phyloP scores from a whole-genome alignment of 2,329 filamentous ascomycete genomes.

The Phaeomoniella chlamydospora region DNA sequence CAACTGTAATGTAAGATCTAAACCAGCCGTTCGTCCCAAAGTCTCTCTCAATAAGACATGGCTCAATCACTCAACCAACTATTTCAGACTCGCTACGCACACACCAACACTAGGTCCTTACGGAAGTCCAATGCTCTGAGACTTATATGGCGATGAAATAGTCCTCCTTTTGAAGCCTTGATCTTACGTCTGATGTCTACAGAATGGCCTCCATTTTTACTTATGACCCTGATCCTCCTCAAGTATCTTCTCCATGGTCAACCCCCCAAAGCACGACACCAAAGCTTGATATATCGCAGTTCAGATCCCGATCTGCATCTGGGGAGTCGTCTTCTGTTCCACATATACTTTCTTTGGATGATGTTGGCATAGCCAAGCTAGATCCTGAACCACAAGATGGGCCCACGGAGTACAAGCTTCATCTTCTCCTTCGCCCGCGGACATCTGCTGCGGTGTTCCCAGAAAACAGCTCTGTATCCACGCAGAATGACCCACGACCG shows the following conservation, averaged over 20 bases:
- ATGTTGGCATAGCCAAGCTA: slow-evolving; percentile 52
- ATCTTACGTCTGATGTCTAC: neutral
- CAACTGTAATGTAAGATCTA: too few species aligned
- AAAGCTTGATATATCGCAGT: slow-evolving; percentile 10
- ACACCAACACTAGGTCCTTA: slow-evolving; percentile 36
- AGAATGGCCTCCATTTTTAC: slow-evolving; percentile 91
- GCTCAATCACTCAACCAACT: slow-evolving; percentile 29
- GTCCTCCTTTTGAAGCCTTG: neutral
- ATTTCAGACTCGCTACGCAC: slow-evolving; percentile 33
- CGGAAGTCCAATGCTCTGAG: slow-evolving; percentile 2
- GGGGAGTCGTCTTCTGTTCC: slow-evolving; percentile 19
- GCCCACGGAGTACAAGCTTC: slow-evolving; percentile 91
- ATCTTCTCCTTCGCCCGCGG: slow-evolving; percentile 67
- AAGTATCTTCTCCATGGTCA: slow-evolving; percentile 84
- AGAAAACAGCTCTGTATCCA: slow-evolving; percentile 28
- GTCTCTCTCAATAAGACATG: too few species aligned
- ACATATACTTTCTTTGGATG: slow-evolving; percentile 15
- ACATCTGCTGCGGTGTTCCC: slow-evolving; percentile 51
- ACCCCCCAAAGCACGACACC: slow-evolving; percentile 34
- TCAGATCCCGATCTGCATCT: slow-evolving; percentile 10
- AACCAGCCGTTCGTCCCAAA: too few species aligned
- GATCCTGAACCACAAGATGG: slow-evolving; percentile 88
- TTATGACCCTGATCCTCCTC: slow-evolving; percentile 73
- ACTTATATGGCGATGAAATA: slow-evolving; percentile 1
- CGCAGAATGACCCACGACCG: neutral